Base-by-base conservation (phyloP, 2,329 filamentous ascomycete genomes). In the Ascochyta fabae region DNA sequence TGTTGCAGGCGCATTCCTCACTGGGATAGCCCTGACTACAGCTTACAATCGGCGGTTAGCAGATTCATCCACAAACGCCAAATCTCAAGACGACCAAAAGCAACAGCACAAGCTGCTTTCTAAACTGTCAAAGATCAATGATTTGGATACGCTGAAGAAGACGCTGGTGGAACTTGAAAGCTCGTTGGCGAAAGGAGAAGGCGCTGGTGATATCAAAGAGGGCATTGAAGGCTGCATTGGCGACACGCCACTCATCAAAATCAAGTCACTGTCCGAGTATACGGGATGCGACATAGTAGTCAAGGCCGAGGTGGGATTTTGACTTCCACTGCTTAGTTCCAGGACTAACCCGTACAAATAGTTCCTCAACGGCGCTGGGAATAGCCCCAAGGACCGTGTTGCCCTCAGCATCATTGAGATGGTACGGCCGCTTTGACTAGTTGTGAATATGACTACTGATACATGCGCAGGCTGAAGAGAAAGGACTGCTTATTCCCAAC, bases 161-260 rank as follows among this genome's bases (percentile, higher is more conserved):
- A 67, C 53, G 3, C 39, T 72, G 40, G 43, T 52, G 7, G 65
- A 70, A 5, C 46, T 68, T 8, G 60, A 64, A 2, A 47, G 52
- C 19, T 56, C 53, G 4, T 47, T 67, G 16, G 52, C 53, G 3
- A 58, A 58, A 31, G 62, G 51, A 3, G 48, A 35, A 31, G 36
- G 38, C 22, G 49, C 40, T 12, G 68, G 61, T 27, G 67, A 71
- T 24, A 86, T 94, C 52, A 85, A 86, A 13, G 85, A 91, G 52
- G 95, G 95, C 16, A 90, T 99, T 57, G 92, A 96, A 75, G 91
- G 88, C 41, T 91, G 90, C 71, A 98, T 99, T 71, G 95, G 95
- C 53, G 90, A 96, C 76, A 99, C 95, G 13, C 94, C 93, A 1
- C 83, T 99, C 24, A 85, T 99, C 67, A 86, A 86, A 61, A 92